Base-by-base conservation (phyloP, 495 filamentous ascomycete genomes). In the Penicillium coffeae region DNA sequence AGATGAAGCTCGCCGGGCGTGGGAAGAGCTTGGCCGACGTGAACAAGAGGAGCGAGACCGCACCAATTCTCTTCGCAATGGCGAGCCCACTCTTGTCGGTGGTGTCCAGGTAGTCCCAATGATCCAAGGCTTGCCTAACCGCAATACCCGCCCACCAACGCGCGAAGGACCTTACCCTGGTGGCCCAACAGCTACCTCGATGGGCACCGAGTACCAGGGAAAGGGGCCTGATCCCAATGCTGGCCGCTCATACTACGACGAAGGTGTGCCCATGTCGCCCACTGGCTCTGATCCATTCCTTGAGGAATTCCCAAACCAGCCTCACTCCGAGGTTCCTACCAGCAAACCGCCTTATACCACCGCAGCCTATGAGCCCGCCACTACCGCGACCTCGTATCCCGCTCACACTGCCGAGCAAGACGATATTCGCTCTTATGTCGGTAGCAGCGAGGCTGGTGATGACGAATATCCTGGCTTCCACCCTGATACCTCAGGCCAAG, bases 21-120 rank as follows among this genome's bases (percentile, higher is more conserved):
- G 93, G 93, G 93, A 98, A 60, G 93, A 98, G 60, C 81, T 98
- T 2, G 93, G 93, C 15, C 80, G 93, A 37, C 82, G 91, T 38
- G 94, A 96, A 65, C 90, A 96, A 56, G 90, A 95, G 65, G 92
- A 96, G 64, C 80, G 94, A n/a, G 92, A 97, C 46, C 74, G 89
- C n/a, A 94, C 88, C 7, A 77, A 80, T 46, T 87, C 85, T 25
- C 77, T 98, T 13, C 82, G 90, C 60, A 85, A 88, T 38, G 94
- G 93, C n/a, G 82, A 87, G 47, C 87, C 91, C 13, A 95, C 89
- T 1, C 66, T 92, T 18, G 88, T 98, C 10, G 90, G 91, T 37
- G 94, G 91, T 14, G 90, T 96, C 18, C 90, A 96, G 58, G 93
- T 98, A n/a, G 86, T 96, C 21, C 93, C 94, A 2, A 95, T 94